Percentiles rank a stretch among this genome's conserved stretches.
phyloP scores from a whole-genome alignment of 2,329 filamentous ascomycete species.

The Ophioceras dolichostomum region DNA sequence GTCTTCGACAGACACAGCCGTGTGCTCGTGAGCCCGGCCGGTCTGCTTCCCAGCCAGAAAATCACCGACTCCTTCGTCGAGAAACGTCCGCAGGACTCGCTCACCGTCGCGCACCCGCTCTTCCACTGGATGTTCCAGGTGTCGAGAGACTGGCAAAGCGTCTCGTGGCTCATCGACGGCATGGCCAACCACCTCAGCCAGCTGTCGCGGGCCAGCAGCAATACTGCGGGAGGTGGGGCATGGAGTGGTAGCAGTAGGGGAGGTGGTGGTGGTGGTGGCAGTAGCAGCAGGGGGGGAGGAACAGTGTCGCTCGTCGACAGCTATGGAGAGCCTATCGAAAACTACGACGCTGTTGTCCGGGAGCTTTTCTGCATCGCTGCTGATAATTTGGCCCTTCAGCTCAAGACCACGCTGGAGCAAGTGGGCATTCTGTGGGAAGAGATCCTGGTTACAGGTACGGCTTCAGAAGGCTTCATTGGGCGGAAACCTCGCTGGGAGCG shows the following conservation, averaged over 20 bases:
- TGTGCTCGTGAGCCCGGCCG: slow-evolving; percentile 58
- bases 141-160: slow-evolving; percentile 61
- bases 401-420: slow-evolving; percentile 49
- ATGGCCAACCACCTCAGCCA: slow-evolving; percentile 61
- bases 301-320: slow-evolving; percentile 35
- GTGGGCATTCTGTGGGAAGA: slow-evolving; percentile 65
- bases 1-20: slow-evolving; percentile 56
- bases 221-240: no score
- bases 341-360: slow-evolving; percentile 67
- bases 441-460: slow-evolving; percentile 51
- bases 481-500: no score
- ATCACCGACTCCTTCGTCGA: slow-evolving; percentile 70
- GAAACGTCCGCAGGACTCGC: slow-evolving; percentile 51
- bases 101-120: slow-evolving; percentile 63
- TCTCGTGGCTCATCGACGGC: slow-evolving; percentile 54
- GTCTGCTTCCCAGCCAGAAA: slow-evolving; percentile 57
- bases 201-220: slow-evolving; percentile 26
- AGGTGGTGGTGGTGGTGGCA: no score
- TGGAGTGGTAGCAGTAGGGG: no score
- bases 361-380: slow-evolving; percentile 77
- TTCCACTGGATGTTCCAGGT: slow-evolving; percentile 84
- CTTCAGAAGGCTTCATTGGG: no score
- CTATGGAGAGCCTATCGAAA: slow-evolving; percentile 45
- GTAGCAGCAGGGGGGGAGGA: no score
- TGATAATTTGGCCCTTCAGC: slow-evolving; percentile 54